Evolutionary conservation across 164 flowering plant genomes (phyloP), one percentile per base, ranked within the genome.

Genomic region (Umbellularia californica): DNA sequence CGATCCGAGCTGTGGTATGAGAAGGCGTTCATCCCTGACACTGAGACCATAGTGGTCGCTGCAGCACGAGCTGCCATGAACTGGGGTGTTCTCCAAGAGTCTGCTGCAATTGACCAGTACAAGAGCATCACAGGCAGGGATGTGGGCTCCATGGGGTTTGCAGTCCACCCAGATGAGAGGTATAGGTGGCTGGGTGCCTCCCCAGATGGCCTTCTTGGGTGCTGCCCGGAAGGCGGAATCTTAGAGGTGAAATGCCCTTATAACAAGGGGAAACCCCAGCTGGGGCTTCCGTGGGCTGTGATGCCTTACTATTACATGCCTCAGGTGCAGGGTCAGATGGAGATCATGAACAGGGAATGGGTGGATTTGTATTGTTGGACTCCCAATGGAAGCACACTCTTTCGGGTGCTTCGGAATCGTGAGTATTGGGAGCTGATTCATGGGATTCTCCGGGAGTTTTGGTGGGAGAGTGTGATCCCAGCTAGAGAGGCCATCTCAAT

Each of bases 301-400:
- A 75, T 92, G 77, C 99, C 98, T 2, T 94, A 86, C 83, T 92
- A 96, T 77, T 94, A 92, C 88, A 90, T 96, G 94, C 99, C 99
- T 73, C 98, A 94, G 74, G 90, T 94, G 74, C 98, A 96, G 82
- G 99, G 99, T 58, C 97, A 89, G 78, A 92, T 94, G 98, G 99
- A 94, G 83, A 83, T 94, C 50, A 87, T 96, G 91, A 86, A 86
- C 78, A 78, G 95, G 75, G 98, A 94, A 3, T 94, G 97, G 99
- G 94, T 85, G 33, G 99, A 96, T 80, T 73, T 94, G 77, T 94
- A 92, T 78, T 96, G 99, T 83, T 94, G 98, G 98, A 94, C 95
- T 4, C 92, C 87, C 35, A 92, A 89, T 68, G 99, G 95, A 52
- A 94, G 98, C 83, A 83, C 97, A 0, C 77, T 96, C 68, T 91